A percentile compares a stretch with the other conserved stretches of the same genome.
These are phyloP conservation scores for Phytophthora hybrid DNA, from an alignment of 352 stramenopile genomes.

Conservation along the genomic window DNA sequence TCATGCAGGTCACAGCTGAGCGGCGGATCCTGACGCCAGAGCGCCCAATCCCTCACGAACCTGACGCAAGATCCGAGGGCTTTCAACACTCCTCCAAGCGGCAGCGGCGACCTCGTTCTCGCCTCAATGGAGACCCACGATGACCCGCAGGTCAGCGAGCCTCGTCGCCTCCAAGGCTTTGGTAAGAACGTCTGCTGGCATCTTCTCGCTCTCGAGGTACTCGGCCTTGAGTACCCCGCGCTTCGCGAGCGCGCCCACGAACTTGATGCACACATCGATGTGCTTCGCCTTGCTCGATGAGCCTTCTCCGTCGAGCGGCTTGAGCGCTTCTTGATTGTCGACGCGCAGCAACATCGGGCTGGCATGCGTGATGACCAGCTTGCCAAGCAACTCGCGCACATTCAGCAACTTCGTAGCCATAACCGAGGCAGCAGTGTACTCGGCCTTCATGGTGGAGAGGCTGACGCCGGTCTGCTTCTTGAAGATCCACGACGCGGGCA, in stretches of 20 bases:
- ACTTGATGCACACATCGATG: conserved; percentile 26
- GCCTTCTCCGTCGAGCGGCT: background rate
- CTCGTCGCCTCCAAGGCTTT: no score
- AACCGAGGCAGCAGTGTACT: conserved; percentile 17
- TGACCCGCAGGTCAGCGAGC: no score
- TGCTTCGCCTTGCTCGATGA: conserved; percentile 18
- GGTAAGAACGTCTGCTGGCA: background rate
- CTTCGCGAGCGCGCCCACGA: background rate
- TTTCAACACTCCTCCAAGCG: no score
- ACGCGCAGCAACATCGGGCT: background rate
- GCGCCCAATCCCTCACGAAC: no score
- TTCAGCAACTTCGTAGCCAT: conserved; percentile 18
- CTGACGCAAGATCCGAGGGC: no score
- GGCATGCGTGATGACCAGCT: conserved; percentile 3
- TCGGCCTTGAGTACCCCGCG: background rate
- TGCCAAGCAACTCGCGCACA: conserved; percentile 7
- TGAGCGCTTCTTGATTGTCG: background rate
- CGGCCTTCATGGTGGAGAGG: no score
- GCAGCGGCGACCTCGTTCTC: no score
- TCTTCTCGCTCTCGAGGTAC: conserved; percentile 11
- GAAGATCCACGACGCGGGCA: no score
- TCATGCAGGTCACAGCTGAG: no score
- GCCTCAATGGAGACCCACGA: no score
- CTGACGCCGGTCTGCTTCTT: no score
- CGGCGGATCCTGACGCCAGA: no score